phyloP scores from a whole-genome alignment of 805 yeast species.

The Huiozyma naganishii region DNA sequence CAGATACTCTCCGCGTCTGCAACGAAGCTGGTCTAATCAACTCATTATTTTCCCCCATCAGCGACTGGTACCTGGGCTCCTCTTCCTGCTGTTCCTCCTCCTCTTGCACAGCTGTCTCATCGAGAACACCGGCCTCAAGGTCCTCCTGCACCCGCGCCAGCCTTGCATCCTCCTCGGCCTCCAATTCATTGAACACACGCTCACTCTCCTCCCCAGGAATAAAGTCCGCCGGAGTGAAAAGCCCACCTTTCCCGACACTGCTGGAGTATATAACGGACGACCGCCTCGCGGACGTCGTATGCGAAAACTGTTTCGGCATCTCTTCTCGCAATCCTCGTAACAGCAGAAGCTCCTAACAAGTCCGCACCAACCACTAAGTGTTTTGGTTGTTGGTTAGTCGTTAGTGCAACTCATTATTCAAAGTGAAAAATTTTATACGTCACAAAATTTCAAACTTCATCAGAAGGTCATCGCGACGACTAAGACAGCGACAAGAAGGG shows the following conservation, averaged over 20 bases:
- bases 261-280: slow-evolving; percentile 26
- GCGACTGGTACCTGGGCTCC: neutral
- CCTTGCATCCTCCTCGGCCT: slow-evolving; percentile 3
- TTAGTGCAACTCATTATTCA: neutral
- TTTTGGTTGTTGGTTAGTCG: too few relatives aligned
- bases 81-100: neutral
- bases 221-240: slow-evolving; percentile 25
- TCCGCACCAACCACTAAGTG: too few relatives aligned
- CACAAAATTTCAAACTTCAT: too few relatives aligned
- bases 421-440: neutral
- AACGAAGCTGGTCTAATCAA: neutral
- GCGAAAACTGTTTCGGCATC: slow-evolving; percentile 19
- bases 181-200: slow-evolving; percentile 6
- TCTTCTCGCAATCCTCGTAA: neutral
- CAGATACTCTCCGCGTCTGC: neutral
- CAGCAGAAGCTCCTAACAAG: too few relatives aligned
- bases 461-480: too few relatives aligned
- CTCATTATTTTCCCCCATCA: neutral
- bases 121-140: neutral
- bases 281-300: slow-evolving; percentile 20
- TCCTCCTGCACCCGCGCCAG: slow-evolving; percentile 1
- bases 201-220: slow-evolving; percentile 10
- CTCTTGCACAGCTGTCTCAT: neutral
- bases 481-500: too few relatives aligned
- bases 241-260: slow-evolving; percentile 26